phyloP scores from a whole-genome alignment of 108 stramenopile species.

The Seminavis robusta region DNA sequence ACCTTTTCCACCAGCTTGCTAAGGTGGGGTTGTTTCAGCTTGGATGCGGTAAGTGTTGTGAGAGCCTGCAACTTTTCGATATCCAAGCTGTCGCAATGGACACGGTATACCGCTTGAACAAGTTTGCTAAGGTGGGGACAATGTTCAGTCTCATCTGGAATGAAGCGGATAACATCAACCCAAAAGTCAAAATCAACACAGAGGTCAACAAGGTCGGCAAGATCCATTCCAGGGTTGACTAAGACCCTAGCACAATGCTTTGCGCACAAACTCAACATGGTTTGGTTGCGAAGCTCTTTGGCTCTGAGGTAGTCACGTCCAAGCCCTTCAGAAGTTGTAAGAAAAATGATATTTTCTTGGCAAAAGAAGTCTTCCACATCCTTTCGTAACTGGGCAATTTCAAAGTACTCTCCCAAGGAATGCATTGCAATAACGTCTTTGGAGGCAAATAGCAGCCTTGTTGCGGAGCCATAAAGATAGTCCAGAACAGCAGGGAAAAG shows the following conservation, averaged over 20 bases:
- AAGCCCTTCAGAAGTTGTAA: not conserved
- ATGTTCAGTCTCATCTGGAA: too few relatives aligned
- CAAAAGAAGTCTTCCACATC: not conserved
- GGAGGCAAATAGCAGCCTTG: not conserved
- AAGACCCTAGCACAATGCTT: not conserved
- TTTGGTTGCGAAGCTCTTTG: not conserved
- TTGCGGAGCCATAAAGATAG: not conserved
- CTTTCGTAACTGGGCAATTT: not conserved
- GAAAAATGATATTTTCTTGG: not conserved
- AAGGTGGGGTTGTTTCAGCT: too few relatives aligned
- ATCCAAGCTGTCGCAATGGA: not conserved
- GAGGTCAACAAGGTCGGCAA: not conserved
- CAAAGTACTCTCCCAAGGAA: constrained; percentile 1
- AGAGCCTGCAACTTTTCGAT: too few relatives aligned
- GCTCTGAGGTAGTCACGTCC: not conserved
- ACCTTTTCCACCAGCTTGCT: too few relatives aligned
- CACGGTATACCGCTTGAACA: not conserved
- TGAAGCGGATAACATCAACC: not conserved
- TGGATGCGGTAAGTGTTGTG: too few relatives aligned
- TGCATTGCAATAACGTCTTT: not conserved
- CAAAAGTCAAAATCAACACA: not conserved
- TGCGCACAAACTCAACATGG: not conserved
- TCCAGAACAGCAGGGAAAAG: constrained; percentile 33
- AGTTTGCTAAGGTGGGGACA: too few relatives aligned
- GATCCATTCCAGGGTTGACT: not conserved